Conservation (phyloP, 176 grass and related monocot species). For the Neostapfia colusana region DNA sequence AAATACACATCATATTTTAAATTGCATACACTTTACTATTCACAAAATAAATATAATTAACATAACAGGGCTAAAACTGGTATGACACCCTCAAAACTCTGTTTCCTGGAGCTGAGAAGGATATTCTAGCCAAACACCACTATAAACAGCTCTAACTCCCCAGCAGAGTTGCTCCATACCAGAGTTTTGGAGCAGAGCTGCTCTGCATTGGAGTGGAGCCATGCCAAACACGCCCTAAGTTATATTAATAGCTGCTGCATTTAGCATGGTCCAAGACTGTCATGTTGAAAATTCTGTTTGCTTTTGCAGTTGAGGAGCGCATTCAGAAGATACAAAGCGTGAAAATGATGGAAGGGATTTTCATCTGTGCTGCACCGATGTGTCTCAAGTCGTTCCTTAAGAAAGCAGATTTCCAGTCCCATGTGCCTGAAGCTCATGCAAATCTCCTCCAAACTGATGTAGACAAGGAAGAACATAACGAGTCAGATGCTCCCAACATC, state of each 20-base stretch:
- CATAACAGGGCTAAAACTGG: too few species aligned
- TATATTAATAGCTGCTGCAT: not conserved
- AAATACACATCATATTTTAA: too few species aligned
- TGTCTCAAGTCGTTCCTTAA: conserved; percentile 96
- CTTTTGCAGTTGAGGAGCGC: conserved; percentile 77
- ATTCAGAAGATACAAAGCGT: conserved; percentile 98
- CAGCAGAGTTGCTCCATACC: too few species aligned
- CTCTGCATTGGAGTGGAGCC: too few species aligned
- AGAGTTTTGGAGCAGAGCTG: too few species aligned
- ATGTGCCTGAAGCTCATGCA: conserved; percentile 66
- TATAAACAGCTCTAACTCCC: too few species aligned
- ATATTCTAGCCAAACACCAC: too few species aligned
- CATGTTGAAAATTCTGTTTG: conserved; percentile 37
- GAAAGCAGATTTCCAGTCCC: conserved; percentile 68
- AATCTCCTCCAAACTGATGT: conserved; percentile 62
- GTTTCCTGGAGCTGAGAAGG: too few species aligned
- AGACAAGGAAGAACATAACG: conserved; percentile 56
- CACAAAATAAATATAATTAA: too few species aligned
- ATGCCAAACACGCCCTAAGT: too few species aligned
- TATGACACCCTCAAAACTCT: too few species aligned
- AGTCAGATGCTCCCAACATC: conserved; percentile 66
- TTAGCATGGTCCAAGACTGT: not conserved
- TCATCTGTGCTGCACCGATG: conserved; percentile 89
- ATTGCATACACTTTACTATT: too few species aligned
- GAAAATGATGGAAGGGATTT: conserved; percentile 98